Base-by-base conservation (phyloP, 2,329 filamentous ascomycete genomes). In the Claviceps maximensis region DNA sequence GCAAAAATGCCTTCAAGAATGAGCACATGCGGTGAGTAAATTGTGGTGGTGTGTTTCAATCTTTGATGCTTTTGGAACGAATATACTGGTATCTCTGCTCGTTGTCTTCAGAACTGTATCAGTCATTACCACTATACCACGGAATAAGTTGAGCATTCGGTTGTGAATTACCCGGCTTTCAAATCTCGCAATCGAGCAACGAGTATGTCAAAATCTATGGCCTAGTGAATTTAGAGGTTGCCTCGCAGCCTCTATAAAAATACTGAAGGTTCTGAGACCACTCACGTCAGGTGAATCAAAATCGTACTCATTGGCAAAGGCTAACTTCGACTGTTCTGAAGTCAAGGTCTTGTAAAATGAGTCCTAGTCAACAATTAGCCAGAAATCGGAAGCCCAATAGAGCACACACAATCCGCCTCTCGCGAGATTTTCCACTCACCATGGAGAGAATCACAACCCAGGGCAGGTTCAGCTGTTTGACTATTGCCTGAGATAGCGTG, bases 401-500 rank as follows among this genome's bases (percentile, higher is more conserved):
- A 7, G 15, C 27, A 27, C 7, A 31, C 1, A 38, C 5, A 3
- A 23, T 4, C 13, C 41, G 21, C 9, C 10, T 27, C 15, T 40
- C 13, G 29, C 3, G 9, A 2, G 21, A 4, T 44, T 8, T 56
- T 48, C 49, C 56, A 64, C 73, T 64, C 77, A 91, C 89, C 85
- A 98, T 97, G 44, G 90, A 95, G 61, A 98, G 71, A 69, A 98
- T 96, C 49, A 96, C 90, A 56, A 98, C 93, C 91, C 93, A 98
- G 53, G 93, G 93, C 58, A 98, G 73, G 69, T 93, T 95, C 61
- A 98, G 74, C 62, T 87, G 84, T 62, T 80, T 84, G 58, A 97
- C 87, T 61, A 98, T 95, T 58, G 91, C 89, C 66, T 94, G 80
- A 33, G 93, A 90, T 52, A 98, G 74, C 7, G 90, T 96, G 7